Percentiles rank a stretch among this genome's conserved stretches.
Evolutionary conservation across 2,329 filamentous ascomycete species (phyloP).

Genomic region (Verticillium longisporum): DNA sequence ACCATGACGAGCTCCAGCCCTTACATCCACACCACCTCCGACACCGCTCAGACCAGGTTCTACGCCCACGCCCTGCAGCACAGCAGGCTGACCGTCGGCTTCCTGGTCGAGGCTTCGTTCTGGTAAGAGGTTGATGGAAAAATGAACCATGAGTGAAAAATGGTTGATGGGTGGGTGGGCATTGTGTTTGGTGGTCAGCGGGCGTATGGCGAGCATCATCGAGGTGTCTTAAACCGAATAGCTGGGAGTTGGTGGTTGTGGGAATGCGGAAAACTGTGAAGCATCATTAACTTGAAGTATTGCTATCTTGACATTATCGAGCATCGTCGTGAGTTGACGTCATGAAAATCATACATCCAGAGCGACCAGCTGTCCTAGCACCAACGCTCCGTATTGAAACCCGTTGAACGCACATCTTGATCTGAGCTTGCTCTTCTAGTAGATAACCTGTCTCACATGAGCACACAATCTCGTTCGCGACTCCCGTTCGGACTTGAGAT

Average conservation of each 20-base stretch:
- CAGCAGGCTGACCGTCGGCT: conserved; percentile 23
- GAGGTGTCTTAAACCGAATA: too few species aligned
- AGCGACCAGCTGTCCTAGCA: too few species aligned
- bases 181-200: neutral
- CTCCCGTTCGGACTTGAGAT: conserved; percentile 6
- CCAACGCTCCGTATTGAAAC: too few species aligned
- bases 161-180: neutral
- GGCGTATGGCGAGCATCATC: neutral
- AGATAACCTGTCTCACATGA: conserved; percentile 31
- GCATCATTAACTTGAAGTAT: too few species aligned
- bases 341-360: too few species aligned
- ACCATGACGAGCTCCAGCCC: conserved; percentile 19
- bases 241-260: too few species aligned
- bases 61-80: conserved; percentile 16
- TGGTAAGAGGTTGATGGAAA: neutral
- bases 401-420: too few species aligned
- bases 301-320: too few species aligned
- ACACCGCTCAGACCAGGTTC: conserved; percentile 5
- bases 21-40: conserved; percentile 22
- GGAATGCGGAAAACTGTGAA: too few species aligned
- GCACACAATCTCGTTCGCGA: conserved; percentile 32
- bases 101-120: conserved; percentile 21
- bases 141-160: neutral
- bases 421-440: too few species aligned
- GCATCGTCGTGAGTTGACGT: too few species aligned